These are phyloP conservation scores for Oryza punctata DNA, from an alignment of 176 grass and related monocot genomes.

Conservation along the genomic window DNA sequence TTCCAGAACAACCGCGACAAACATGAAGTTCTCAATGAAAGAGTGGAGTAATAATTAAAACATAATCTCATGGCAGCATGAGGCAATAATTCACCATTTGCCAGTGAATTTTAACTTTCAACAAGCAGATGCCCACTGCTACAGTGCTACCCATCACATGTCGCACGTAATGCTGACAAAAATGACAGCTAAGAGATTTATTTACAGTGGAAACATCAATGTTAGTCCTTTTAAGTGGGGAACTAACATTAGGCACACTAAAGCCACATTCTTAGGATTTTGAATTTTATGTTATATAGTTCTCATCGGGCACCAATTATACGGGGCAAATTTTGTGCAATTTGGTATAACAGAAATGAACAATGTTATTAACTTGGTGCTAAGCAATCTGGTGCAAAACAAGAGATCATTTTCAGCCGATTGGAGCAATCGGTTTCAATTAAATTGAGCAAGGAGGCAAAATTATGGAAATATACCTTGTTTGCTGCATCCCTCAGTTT, in stretches of 20 bases:
- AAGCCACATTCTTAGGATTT: neutral
- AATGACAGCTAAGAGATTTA: neutral
- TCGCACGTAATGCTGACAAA: constrained; percentile 8
- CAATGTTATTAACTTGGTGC: constrained; percentile 10
- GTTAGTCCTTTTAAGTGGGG: neutral
- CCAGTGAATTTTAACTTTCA: constrained; percentile 18
- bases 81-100: constrained; percentile 5
- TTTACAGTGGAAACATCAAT: constrained; percentile 22
- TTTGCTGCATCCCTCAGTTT: constrained; percentile 72
- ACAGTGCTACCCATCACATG: constrained; percentile 4
- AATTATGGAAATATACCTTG: constrained; percentile 55
- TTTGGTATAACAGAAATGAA: neutral
- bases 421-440: neutral
- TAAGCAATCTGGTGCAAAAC: constrained; percentile 2
- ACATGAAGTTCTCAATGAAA: neutral
- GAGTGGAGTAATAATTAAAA: neutral
- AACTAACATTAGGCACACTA: constrained; percentile 6
- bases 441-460: constrained; percentile 22
- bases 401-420: neutral
- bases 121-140: neutral
- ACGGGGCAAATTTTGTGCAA: neutral
- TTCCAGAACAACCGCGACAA: constrained; percentile 24
- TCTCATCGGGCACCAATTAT: constrained; percentile 16
- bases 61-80: constrained; percentile 4
- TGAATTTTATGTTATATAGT: neutral